phyloP scores from a whole-genome alignment of 495 filamentous ascomycete genomes.

The Talaromyces trachyspermus region DNA sequence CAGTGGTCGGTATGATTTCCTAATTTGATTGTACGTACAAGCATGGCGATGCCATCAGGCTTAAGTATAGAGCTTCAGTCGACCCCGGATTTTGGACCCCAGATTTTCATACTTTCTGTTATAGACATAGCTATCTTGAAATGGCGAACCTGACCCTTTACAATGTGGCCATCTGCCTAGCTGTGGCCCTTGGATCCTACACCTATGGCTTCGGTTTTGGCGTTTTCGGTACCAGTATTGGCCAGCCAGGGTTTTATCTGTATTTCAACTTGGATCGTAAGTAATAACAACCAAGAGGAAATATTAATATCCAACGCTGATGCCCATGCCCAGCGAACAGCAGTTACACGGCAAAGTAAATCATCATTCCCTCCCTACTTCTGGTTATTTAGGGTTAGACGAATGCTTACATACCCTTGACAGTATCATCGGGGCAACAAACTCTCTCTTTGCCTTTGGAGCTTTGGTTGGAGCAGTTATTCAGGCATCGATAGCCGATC shows the following conservation, averaged over 20 bases:
- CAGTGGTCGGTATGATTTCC: background rate
- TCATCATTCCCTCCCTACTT: background rate
- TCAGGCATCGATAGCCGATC: constrained; percentile 2
- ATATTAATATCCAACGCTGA: background rate
- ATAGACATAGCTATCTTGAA: background rate
- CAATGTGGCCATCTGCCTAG: background rate
- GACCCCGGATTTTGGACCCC: constrained; percentile 2
- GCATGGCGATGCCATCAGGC: too few species aligned
- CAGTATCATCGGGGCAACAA: background rate
- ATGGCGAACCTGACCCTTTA: background rate
- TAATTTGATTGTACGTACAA: background rate
- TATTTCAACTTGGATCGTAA: constrained; percentile 2
- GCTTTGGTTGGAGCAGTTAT: background rate
- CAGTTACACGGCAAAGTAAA: constrained; percentile 3
- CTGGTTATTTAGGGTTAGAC: background rate
- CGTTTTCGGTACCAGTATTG: constrained; percentile 2
- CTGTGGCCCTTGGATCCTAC: background rate
- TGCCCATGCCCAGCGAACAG: background rate
- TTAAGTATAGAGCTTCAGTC: constrained; percentile 3
- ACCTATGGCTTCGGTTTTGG: constrained; percentile 1
- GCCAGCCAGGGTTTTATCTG: constrained; percentile 2
- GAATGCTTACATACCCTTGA: background rate
- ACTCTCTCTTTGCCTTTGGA: background rate
- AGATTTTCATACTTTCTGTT: background rate
- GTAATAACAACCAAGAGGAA: background rate